These are phyloP conservation scores for Cardiospermum halicacabum DNA, from an alignment of 345 rosid species.

Conservation along the genomic window DNA sequence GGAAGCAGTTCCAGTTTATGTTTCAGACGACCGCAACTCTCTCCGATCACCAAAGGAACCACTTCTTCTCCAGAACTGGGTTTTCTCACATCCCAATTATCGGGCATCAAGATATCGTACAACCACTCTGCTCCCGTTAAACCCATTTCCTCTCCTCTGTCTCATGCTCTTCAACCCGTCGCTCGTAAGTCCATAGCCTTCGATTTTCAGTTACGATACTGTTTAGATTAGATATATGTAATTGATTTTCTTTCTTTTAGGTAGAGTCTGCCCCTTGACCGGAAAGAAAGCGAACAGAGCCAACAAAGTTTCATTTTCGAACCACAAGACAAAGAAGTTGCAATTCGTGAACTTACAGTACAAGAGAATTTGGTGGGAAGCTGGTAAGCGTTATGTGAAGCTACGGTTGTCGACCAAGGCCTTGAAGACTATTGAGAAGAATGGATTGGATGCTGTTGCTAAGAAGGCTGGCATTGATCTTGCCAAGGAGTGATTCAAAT, in stretches of 20 bases:
- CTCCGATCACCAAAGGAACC: slow-evolving; percentile 10
- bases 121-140: slow-evolving; percentile 13
- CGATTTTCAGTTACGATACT: not conserved
- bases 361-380: slow-evolving; percentile 97
- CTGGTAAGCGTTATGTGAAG: slow-evolving; percentile 79
- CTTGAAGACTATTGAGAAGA: slow-evolving; percentile 87
- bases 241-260: slow-evolving; percentile 24
- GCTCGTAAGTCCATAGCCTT: slow-evolving; percentile 50
- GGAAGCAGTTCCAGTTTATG: slow-evolving; percentile 26
- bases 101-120: slow-evolving; percentile 57
- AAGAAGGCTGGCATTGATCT: slow-evolving; percentile 95
- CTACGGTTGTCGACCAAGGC: slow-evolving; percentile 86
- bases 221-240: not conserved
- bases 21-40: slow-evolving; percentile 24
- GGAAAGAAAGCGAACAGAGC: slow-evolving; percentile 94
- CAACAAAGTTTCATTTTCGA: slow-evolving; percentile 87
- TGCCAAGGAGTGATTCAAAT: slow-evolving; percentile 42
- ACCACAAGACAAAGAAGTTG: slow-evolving; percentile 89
- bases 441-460: slow-evolving; percentile 93
- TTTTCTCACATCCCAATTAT: slow-evolving; percentile 56
- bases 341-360: slow-evolving; percentile 92
- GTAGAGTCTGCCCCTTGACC: slow-evolving; percentile 86
- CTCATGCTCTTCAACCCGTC: slow-evolving; percentile 52
- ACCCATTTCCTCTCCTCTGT: slow-evolving; percentile 34
- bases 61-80: slow-evolving; percentile 40